These are phyloP conservation scores for Xylaria longipes DNA, from an alignment of 495 filamentous ascomycete species.

Conservation along the genomic window DNA sequence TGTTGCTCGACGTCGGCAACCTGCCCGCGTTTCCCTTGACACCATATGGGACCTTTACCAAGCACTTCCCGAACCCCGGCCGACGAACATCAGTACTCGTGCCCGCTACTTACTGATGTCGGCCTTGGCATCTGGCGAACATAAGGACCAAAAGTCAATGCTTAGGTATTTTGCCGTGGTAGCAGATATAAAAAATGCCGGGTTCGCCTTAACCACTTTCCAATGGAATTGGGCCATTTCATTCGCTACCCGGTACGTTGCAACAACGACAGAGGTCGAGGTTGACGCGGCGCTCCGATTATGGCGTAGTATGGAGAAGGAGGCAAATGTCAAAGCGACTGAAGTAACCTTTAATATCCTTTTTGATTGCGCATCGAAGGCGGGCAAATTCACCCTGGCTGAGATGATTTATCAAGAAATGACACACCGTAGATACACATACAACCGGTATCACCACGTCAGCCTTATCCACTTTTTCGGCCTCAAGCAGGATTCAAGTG, in stretches of 20 bases:
- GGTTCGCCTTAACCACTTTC: slow-evolving; percentile 64
- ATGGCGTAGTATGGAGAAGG: slow-evolving; percentile 88
- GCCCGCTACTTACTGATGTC: slow-evolving; percentile 70
- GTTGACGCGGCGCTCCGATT: slow-evolving; percentile 74
- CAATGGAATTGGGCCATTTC: slow-evolving; percentile 88
- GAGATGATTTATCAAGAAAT: slow-evolving; percentile 87
- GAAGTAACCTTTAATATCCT: slow-evolving; percentile 88
- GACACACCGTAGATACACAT: slow-evolving; percentile 64
- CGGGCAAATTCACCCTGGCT: slow-evolving; percentile 79
- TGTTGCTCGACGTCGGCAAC: slow-evolving; percentile 39
- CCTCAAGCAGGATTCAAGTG: slow-evolving; percentile 68
- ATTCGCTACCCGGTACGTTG: slow-evolving; percentile 74
- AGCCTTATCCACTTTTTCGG: slow-evolving; percentile 84
- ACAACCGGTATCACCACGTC: slow-evolving; percentile 78
- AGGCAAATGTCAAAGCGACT: slow-evolving; percentile 67
- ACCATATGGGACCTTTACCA: slow-evolving; percentile 50
- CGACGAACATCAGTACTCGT: slow-evolving; percentile 64
- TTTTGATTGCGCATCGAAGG: slow-evolving; percentile 85
- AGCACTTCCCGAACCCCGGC: slow-evolving; percentile 62
- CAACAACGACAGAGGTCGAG: slow-evolving; percentile 66
- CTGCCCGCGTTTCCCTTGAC: slow-evolving; percentile 44
- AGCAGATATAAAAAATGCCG: slow-evolving; percentile 75
- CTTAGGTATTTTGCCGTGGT: slow-evolving; percentile 82
- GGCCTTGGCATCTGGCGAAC: slow-evolving; percentile 67
- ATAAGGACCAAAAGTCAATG: slow-evolving; percentile 65